These are phyloP conservation scores for Fusarium sarcochroum DNA, from an alignment of 2,329 filamentous ascomycete species.

Conservation along the genomic window DNA sequence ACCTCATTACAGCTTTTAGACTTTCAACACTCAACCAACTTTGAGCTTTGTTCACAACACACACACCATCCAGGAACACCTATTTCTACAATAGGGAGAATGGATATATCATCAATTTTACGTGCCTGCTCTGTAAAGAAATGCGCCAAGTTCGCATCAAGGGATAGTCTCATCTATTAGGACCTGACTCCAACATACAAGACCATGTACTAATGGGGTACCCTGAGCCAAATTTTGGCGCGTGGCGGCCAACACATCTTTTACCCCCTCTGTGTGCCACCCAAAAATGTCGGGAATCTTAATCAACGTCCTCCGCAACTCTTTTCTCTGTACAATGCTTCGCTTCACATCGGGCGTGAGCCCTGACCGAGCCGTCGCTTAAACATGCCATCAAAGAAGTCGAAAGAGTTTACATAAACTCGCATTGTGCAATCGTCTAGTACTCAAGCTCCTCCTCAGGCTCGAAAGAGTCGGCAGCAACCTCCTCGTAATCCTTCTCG, in stretches of 20 bases:
- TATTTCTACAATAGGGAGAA: constrained; percentile 18
- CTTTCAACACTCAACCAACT: neutral
- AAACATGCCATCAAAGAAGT: constrained; percentile 41
- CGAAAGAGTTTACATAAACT: constrained; percentile 40
- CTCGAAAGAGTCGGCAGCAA: constrained; percentile 79
- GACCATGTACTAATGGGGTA: constrained; percentile 46
- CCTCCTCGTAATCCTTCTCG: constrained; percentile 90
- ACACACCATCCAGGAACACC: neutral
- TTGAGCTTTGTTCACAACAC: neutral
- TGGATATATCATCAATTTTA: constrained; percentile 53
- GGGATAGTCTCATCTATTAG: constrained; percentile 51
- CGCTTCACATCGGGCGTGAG: constrained; percentile 22
- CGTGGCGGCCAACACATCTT: constrained; percentile 44
- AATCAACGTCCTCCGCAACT: constrained; percentile 46
- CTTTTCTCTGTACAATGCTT: constrained; percentile 40
- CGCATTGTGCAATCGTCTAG: constrained; percentile 62
- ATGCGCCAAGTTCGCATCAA: constrained; percentile 37
- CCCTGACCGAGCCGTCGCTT: constrained; percentile 30
- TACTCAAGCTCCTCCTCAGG: constrained; percentile 81
- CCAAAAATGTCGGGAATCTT: constrained; percentile 50
- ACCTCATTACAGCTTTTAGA: neutral
- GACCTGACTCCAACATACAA: constrained; percentile 47
- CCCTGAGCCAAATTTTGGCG: constrained; percentile 45
- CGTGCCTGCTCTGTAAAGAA: constrained; percentile 50
- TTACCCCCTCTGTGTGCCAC: constrained; percentile 40